Evolutionary conservation across 495 filamentous ascomycete species (phyloP), one percentile per base, ranked within the genome.

Genomic region (Aspergillus asperescens): DNA sequence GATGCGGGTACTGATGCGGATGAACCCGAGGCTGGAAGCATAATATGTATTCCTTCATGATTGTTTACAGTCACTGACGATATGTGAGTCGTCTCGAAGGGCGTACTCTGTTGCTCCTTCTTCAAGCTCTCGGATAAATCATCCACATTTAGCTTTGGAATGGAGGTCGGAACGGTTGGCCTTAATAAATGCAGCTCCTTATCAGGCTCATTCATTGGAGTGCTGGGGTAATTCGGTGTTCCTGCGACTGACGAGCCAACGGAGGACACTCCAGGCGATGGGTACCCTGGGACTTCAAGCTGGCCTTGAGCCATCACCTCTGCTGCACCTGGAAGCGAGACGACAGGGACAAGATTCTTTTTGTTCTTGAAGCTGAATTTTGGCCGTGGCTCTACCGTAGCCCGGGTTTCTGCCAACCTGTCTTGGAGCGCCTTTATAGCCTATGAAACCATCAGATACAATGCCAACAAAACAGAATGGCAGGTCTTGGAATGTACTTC

Each of bases 351-450:
- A 1, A 19, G 29, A 52, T 81, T 81, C 53, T 82, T 85, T 51
- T 76, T 76, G 0, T 74, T 84, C 59, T 85, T 89, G 70, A 91
- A 90, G 42, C 80, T 74, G 67, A 91, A 91, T 58, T 85, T 87
- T 7, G 79, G 72, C 43, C 81, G 81, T 10, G 87, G 86, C 2
- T 78, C 76, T 43, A 84, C 74, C 6, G 73, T 63, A 19, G 77
- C 66, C 27, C 84, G 80, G 12, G 72, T 77, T 41, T 80, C 74
- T 25, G 79, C 72, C 18, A 91, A 68, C 55, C 84, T 83, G 41
- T 85, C 81, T 23, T 79, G 78, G 15, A 91, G 72, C 0, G 75
- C 76, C 72, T 86, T 86, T 61, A 90, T 80, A 48, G 84, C 78
- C 81, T 89, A 24, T 19, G 20, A 34, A 54, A 55, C 23, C 18